Evolutionary conservation across 2,329 filamentous ascomycete genomes (phyloP), one percentile per base, ranked within the genome.

Genomic region (Aspergillus ochraceoroseus): DNA sequence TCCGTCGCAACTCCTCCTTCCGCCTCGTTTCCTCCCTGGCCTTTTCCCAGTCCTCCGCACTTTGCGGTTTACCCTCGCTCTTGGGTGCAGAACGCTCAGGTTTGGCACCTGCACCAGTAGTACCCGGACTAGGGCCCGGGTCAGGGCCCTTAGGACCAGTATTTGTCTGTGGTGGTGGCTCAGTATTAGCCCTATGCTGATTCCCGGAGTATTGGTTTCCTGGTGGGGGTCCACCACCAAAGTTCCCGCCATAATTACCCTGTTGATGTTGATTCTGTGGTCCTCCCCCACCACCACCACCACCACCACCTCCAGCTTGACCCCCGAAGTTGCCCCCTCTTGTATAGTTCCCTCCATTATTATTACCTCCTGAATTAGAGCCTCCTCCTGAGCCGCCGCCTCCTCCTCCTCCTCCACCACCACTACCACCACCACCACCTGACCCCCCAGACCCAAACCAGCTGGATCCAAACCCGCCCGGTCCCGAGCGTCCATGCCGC

Each of bases 1-100:
- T 66, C 14, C 60, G 53, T 6, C 57, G 55, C 19, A 64, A 48
- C 27, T 65, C 63, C 37, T 65, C 63, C 46, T 64, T 64, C 20
- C 61, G 59, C 32, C 49, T 59, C 3, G 55, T 49, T 34, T 63
- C 61, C 44, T 64, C 59, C 3, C 54, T 55, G 11, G 51, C 55
- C 22, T 54, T 54, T 34, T 62, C 58, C 47, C 48, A 49, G 22
- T 62, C 58, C 5, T 52, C 52, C 19, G 45, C 49, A 14, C 45
- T 50, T 19, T 47, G 41, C 13, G 45, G 51, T 43, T 49, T 48
- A 46, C 39, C 44, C 50, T 53, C 38, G 20, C 29, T 37, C 26
- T 45, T 43, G 3, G 28, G 34, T 8, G 38, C 30, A 29, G 44
- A 30, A 43, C 50, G 47, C 38, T 48, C 34, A 41, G 43, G 1